Percentiles rank a stretch among this genome's conserved stretches.
Evolutionary conservation across 805 yeast genomes (phyloP).

Genomic region (Saturnispora serradocipensis): DNA sequence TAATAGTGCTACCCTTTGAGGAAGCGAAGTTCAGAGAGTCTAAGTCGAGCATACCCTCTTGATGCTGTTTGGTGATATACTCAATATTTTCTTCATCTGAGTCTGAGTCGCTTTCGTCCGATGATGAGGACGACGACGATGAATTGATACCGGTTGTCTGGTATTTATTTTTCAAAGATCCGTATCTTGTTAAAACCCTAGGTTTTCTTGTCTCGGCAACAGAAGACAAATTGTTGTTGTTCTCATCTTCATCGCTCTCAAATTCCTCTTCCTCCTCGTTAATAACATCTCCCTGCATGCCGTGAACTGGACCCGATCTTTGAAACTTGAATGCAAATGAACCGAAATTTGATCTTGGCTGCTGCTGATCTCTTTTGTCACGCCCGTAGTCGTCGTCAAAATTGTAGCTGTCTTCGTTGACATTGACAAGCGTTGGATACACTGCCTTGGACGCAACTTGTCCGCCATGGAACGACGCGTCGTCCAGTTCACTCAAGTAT

Average conservation of each 20-base stretch:
- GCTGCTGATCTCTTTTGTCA: not conserved
- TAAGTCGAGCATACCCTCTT: constrained; percentile 2
- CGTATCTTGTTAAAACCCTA: constrained; percentile 5
- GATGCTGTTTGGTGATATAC: constrained; percentile 9
- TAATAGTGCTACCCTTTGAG: constrained; percentile 1
- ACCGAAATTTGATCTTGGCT: not conserved
- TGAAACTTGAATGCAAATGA: constrained; percentile 7
- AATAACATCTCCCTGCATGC: constrained; percentile 15
- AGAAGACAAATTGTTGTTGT: not conserved
- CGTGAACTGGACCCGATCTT: constrained; percentile 5
- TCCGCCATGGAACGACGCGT: constrained; percentile 27
- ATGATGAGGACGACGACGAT: constrained; percentile 4
- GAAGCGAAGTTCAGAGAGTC: constrained; percentile 4
- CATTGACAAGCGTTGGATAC: constrained; percentile 19
- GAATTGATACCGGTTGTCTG: not conserved
- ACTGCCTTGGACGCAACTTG: constrained; percentile 24
- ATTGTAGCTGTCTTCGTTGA: constrained; percentile 22
- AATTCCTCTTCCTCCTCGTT: constrained; percentile 15
- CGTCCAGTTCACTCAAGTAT: constrained; percentile 26
- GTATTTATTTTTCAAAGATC: constrained; percentile 10
- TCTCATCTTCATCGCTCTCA: not conserved
- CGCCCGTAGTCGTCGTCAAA: constrained; percentile 10
- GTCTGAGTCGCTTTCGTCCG: constrained; percentile 14
- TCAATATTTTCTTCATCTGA: constrained; percentile 29
- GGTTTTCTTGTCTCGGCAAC: not conserved